Evolutionary conservation across 306 rosid species (phyloP), one percentile per base, ranked within the genome.

Genomic region (Quercus ilex): DNA sequence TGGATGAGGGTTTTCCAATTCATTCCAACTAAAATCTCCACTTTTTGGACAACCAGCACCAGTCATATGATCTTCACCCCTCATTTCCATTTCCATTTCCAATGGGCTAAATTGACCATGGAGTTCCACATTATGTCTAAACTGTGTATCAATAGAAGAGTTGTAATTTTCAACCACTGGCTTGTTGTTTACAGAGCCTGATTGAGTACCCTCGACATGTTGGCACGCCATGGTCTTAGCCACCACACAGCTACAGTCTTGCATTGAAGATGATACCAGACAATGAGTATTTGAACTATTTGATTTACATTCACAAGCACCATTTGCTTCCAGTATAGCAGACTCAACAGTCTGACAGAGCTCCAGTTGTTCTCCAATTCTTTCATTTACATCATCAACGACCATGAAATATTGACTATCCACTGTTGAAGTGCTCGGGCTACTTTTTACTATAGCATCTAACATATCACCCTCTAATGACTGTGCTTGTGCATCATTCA

Each of bases 21-120:
- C 71, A 63, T 31, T 74, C 35, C 30, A 13, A 69, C 51, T 9
- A 4, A 30, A 30, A 5, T 41, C 69, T 80, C 46, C 78, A 53
- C 25, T 51, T 77, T 74, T 21, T 11, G 41, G 80, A 51, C 59
- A 58, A 71, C 26, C 73, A 43, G 49, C 64, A 31, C 25, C 76
- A 77, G 38, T 55, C 49, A 55, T 18, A 20, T 63, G 71, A 80
- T 77, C 80, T 71, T 78, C 79, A 35, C 59, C 80, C 77, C 73
- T 72, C 59, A 33, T 75, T 15, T 69, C 80, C 86, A 72, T 46
- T 55, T 69, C 80, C 86, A 72, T 46, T 55, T 82, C 76, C 58
- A 73, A 12, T 41, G 6, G 25, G 31, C 43, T 19, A 65, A 62
- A 52, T 56, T 58, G 79, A 55, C 71, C 55, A 38, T 35, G 73